Conservation (phyloP, 805 yeast species). For the Saccharomycopsis vini region DNA sequence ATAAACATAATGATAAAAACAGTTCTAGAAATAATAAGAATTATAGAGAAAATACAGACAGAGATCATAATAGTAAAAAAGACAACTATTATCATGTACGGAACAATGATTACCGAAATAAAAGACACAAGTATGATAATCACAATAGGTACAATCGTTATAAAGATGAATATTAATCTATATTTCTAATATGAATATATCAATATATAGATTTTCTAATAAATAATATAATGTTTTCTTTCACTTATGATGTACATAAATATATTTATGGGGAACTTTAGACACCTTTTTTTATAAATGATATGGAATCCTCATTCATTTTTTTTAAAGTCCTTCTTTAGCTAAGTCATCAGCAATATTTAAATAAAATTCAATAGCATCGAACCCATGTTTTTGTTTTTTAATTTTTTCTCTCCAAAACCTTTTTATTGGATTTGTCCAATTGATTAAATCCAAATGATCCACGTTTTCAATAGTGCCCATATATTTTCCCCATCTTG, state of each 20-base stretch:
- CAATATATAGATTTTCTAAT: too few species aligned
- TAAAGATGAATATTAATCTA: too few species aligned
- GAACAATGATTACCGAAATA: too few species aligned
- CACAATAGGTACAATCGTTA: too few species aligned
- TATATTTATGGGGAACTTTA: too few species aligned
- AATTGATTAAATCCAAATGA: conserved; percentile 79
- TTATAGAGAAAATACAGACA: neutral
- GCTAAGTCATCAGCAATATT: conserved; percentile 59
- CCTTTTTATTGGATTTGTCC: conserved; percentile 51
- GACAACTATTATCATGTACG: too few species aligned
- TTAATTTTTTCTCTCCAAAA: conserved; percentile 25
- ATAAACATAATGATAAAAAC: conserved; percentile 14
- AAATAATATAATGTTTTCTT: too few species aligned
- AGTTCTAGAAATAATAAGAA: neutral
- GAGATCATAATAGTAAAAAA: too few species aligned
- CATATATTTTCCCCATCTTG: conserved; percentile 76
- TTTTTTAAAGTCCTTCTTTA: conserved; percentile 42
- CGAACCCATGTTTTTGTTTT: conserved; percentile 36
- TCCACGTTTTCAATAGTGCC: conserved; percentile 76
- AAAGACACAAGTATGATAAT: neutral
- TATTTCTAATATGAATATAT: too few species aligned
- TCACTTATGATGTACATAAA: too few species aligned
- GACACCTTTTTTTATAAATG: too few species aligned
- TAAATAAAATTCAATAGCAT: conserved; percentile 61
- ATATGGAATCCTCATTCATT: too few species aligned